Evolutionary conservation across 2,329 filamentous ascomycete species (phyloP).

Genomic region (Hypoxylon sp.): DNA sequence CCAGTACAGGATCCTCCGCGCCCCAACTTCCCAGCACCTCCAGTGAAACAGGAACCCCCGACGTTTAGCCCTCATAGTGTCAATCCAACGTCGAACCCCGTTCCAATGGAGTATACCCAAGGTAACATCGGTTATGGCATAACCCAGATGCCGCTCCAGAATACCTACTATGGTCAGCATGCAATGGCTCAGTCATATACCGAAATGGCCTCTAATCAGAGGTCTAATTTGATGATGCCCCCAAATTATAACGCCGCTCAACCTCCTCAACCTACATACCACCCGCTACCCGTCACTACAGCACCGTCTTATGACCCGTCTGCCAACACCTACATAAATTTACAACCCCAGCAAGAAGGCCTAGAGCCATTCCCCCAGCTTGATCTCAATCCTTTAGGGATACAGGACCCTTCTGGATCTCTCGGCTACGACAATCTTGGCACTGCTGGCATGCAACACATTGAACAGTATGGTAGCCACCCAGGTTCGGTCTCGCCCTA

Average conservation of each 20-base stretch:
- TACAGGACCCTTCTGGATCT: conserved; percentile 54
- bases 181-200: conserved; percentile 37
- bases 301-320: conserved; percentile 48
- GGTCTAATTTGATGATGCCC: conserved; percentile 47
- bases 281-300: conserved; percentile 54
- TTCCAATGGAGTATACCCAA: conserved; percentile 45
- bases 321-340: conserved; percentile 53
- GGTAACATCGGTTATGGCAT: conserved; percentile 43
- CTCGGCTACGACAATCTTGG: conserved; percentile 56
- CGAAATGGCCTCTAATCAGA: conserved; percentile 41
- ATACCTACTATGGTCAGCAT: conserved; percentile 47
- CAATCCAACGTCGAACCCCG: conserved; percentile 38
- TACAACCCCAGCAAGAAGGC: conserved; percentile 47
- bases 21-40: conserved; percentile 55
- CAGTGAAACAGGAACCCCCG: conserved; percentile 54
- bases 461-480: conserved; percentile 58
- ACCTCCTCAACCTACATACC: conserved; percentile 50
- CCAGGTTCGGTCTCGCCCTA: conserved; percentile 62
- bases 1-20: conserved; percentile 72
- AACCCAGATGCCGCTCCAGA: conserved; percentile 40
- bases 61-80: conserved; percentile 43
- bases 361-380: conserved; percentile 57
- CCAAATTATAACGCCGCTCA: conserved; percentile 40
- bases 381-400: conserved; percentile 57
- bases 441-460: conserved; percentile 52